phyloP scores from a whole-genome alignment of 208 protist species.

The Entamoeba invadens region DNA sequence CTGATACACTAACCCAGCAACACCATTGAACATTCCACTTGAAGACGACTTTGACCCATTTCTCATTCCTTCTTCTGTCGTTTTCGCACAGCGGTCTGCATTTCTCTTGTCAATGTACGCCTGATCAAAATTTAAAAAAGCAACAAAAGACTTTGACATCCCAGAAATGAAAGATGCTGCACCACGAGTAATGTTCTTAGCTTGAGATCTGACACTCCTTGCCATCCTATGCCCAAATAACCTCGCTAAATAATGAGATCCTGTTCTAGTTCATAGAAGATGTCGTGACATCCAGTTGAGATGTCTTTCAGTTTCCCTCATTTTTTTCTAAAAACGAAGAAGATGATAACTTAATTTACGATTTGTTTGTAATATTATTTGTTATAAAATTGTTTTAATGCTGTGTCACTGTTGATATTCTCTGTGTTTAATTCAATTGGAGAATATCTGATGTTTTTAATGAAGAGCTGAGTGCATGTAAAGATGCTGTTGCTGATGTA shows the following conservation, averaged over 20 bases:
- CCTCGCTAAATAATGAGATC: neutral
- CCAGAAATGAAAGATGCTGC: neutral
- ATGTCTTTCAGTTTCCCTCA: neutral
- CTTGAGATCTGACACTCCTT: neutral
- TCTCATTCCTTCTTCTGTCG: neutral
- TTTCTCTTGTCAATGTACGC: neutral
- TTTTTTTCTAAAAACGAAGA: neutral
- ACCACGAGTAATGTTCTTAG: conserved; percentile 7
- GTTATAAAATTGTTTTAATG: neutral
- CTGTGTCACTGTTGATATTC: neutral
- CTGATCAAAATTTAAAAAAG: conserved; percentile 1
- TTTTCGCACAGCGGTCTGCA: neutral
- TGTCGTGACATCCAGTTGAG: conserved; percentile 7
- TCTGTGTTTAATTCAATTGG: neutral
- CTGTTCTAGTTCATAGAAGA: conserved; percentile 20
- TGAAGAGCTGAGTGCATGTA: neutral
- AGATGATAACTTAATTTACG: neutral
- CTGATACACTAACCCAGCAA: conserved; percentile 9
- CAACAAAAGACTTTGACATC: neutral
- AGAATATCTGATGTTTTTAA: neutral
- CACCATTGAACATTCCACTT: neutral
- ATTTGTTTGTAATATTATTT: neutral
- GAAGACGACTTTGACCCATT: neutral
- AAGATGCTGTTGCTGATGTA: neutral
- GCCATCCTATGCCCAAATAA: neutral